These are phyloP conservation scores for Trichoderma gamsii DNA, from an alignment of 495 filamentous ascomycete species.

Conservation along the genomic window DNA sequence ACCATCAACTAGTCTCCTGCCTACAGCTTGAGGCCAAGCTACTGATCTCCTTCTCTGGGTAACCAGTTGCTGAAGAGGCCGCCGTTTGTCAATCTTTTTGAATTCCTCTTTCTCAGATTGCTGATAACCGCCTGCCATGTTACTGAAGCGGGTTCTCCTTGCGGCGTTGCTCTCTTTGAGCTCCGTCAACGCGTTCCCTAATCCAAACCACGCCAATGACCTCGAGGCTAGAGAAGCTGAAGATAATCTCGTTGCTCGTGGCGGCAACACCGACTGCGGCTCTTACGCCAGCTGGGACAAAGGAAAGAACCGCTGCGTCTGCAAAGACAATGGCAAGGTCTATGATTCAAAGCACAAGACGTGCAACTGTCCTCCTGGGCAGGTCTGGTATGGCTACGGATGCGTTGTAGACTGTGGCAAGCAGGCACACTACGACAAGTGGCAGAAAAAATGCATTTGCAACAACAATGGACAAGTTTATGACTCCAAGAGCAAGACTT, in stretches of 20 bases:
- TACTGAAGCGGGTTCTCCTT: neutral
- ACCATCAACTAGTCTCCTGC: neutral
- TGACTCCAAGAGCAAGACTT: neutral
- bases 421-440: constrained; percentile 6
- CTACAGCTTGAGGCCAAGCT: neutral
- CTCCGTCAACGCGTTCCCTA: constrained; percentile 1
- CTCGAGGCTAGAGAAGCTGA: neutral
- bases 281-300: constrained; percentile 11
- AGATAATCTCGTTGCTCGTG: neutral
- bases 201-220: neutral
- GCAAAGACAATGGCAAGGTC: constrained; percentile 11
- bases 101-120: neutral
- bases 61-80: neutral
- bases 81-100: neutral
- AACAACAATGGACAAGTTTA: constrained; percentile 14
- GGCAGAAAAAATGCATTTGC: constrained; percentile 9
- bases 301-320: constrained; percentile 4
- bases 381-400: constrained; percentile 10
- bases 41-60: neutral
- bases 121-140: neutral
- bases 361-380: constrained; percentile 1
- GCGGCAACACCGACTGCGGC: constrained; percentile 7
- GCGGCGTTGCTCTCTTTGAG: neutral
- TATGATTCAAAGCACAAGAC: constrained; percentile 2
- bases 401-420: constrained; percentile 11